Evolutionary conservation across 1,284 basidiomycete species (phyloP), one percentile per base, ranked within the genome.

Genomic region (Ceratobasidium sp.): DNA sequence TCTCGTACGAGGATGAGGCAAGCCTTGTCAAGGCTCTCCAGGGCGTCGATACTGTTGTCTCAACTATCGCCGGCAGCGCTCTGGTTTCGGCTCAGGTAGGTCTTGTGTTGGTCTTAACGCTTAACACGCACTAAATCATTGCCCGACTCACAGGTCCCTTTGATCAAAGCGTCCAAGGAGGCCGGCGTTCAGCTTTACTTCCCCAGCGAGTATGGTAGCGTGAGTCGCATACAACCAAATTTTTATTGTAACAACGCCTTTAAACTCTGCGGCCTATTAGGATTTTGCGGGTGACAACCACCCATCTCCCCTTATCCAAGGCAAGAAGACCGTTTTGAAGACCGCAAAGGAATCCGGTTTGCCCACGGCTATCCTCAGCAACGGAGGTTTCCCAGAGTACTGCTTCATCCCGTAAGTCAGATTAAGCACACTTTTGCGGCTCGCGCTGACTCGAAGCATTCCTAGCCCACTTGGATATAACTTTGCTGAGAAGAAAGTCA

Each of bases 351-450:
- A 75, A 27, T n/a, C 30, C n/a, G 73, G 73, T 8, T 18, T 75
- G 12, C 73, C 73, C 20, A 20, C 55, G 33, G 35, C 73, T 27
- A 27, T 23, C 1, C 18, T 75, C 10, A 27, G 38, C 50, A 75
- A 52, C 48, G 73, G 73, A 35, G 73, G 46, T 8, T 75, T 75
- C 48, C 73, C 73, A 20, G 73, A 75, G 33, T 75, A 75, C 33
- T 75, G 73, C 73, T 55, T 75, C 44, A 65, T 66, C 38, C 73
- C 73, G 62, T 66, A 57, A 55, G 73, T 65, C 18, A 44, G 18
- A 23, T n/a, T 30, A 54, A 30, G 46, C 14, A 10, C 33, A 4
- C 30, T n/a, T 33, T 0, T 44, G 12, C 20, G 18, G 5, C 33
- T 2, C 4, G 18, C 33, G 33, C 60, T 75, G 14, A 55, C 20